Percentiles rank a stretch among this genome's conserved stretches.
phyloP scores from a whole-genome alignment of 768 basidiomycete genomes.

The Trametes sanguinea region DNA sequence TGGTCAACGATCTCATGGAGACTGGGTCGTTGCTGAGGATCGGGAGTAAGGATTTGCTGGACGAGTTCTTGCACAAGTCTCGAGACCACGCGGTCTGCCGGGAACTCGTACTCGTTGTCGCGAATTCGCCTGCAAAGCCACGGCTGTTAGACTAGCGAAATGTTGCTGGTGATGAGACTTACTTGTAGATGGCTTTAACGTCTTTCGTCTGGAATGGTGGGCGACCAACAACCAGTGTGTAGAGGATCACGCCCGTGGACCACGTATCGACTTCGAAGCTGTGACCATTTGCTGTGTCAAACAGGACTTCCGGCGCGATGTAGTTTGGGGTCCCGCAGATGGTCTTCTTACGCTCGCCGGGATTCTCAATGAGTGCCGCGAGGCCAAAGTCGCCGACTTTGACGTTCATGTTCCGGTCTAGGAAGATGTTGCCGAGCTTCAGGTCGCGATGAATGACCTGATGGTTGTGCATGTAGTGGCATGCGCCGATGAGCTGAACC shows the following conservation, averaged over 20 bases:
- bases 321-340: conserved; percentile 99
- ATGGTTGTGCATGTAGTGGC: conserved; percentile 95
- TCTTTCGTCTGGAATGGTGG: conserved; percentile 99
- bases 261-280: conserved; percentile 99
- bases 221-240: conserved; percentile 91
- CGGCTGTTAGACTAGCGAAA: neutral
- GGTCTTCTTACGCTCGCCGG: conserved; percentile 97
- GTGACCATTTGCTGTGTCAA: conserved; percentile 94
- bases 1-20: conserved; percentile 85
- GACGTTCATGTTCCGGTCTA: conserved; percentile 90
- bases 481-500: conserved; percentile 93
- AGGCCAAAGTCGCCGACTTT: conserved; percentile 98
- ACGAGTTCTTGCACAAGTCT: conserved; percentile 75
- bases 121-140: conserved; percentile 70
- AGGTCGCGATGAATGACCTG: conserved; percentile 98
- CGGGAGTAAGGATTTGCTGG: conserved; percentile 79
- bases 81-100: conserved; percentile 71
- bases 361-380: conserved; percentile 94
- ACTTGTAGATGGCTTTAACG: conserved; percentile 95
- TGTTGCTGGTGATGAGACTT: conserved; percentile 29
- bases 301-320: conserved; percentile 96
- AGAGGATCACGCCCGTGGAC: conserved; percentile 96
- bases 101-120: conserved; percentile 92
- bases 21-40: conserved; percentile 80
- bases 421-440: conserved; percentile 93